phyloP scores from a whole-genome alignment of 495 filamentous ascomycete genomes.

The Podospora tetraspora region DNA sequence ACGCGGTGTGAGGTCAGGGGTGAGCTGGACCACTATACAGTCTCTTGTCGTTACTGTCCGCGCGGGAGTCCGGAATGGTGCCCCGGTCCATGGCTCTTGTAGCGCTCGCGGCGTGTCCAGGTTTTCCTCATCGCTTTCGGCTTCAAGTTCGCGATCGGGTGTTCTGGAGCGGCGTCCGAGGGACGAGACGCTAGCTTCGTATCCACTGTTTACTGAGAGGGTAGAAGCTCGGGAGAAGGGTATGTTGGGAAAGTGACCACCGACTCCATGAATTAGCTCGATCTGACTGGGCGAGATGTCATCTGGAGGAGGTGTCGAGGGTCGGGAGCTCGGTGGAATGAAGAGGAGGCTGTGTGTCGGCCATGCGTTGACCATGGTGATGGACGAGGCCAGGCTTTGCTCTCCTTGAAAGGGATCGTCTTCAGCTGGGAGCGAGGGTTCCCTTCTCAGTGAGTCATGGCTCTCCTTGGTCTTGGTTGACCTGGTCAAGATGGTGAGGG shows the following conservation, averaged over 20 bases:
- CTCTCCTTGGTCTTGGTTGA: background rate
- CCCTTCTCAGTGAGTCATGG: background rate
- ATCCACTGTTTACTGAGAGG: slow-evolving; percentile 16
- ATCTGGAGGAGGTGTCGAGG: slow-evolving; percentile 20
- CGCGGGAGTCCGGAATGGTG: background rate
- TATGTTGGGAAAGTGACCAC: slow-evolving; percentile 11
- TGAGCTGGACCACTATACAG: slow-evolving; percentile 13
- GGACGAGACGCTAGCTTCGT: background rate
- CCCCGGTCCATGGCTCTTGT: background rate
- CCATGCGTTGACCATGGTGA: background rate
- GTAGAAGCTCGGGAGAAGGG: slow-evolving; percentile 13
- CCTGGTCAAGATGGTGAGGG: slow-evolving; percentile 5
- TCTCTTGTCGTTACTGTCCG: background rate
- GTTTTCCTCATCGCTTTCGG: background rate
- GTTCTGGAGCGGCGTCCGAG: background rate
- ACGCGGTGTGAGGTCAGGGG: slow-evolving; percentile 16
- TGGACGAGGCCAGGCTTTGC: background rate
- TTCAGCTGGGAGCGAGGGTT: background rate
- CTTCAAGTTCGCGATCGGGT: background rate
- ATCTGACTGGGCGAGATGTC: background rate
- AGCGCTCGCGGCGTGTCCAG: background rate
- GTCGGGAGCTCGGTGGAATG: background rate
- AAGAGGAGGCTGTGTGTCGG: background rate
- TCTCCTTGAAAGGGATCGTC: background rate
- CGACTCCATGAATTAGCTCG: slow-evolving; percentile 19